Evolutionary conservation across 1,284 basidiomycete genomes (phyloP), one percentile per base, ranked within the genome.

Genomic region (Amylostereum areolatum): DNA sequence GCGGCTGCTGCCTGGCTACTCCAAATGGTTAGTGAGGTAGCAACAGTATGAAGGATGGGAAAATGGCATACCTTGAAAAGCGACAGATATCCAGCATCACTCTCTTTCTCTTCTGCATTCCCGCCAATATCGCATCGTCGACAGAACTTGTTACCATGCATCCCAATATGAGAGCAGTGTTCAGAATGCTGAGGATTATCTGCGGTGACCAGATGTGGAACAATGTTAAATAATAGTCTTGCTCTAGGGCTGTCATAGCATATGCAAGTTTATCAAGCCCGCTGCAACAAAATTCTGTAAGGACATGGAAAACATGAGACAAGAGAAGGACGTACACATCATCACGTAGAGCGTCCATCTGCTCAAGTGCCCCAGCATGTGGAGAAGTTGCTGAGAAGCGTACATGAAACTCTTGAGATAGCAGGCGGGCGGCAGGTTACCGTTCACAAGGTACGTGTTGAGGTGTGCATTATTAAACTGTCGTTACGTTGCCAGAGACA

Each of bases 101-200:
- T 50, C 46, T 58, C 55, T 45, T 60, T 65, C 12, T 43, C 11
- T n/a, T n/a, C 39, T 9, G 46, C 8, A 9, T 45, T 45, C 1
- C 68, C 66, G 10, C 69, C 64, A 30, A 54, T 59, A 18, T 60
- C 27, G 40, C 68, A 70, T 56, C 63, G 63, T 4, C 63, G 52
- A 47, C 66, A 69, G 18, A 51, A 57, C 12, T 57, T 47, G 35
- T 67, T 67, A 33, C 60, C 62, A 31, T 58, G 57, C 3, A 46
- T 53, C 4, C 66, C 62, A 47, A 65, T 66, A 47, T 69, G 66
- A 5, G 58, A 57, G 3, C 46, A 56, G 2, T 47, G 45, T 51
- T 70, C 67, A 43, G 61, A 62, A 47, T 70, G 69, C 42, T 60
- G 49, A 5, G 68, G 70, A 44, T 72, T 71, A 48, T 72, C 70